Percentiles rank a stretch among this genome's conserved stretches.
These are phyloP conservation scores for Talaromyces atroroseus DNA, from an alignment of 2,329 filamentous ascomycete species.

Conservation along the genomic window DNA sequence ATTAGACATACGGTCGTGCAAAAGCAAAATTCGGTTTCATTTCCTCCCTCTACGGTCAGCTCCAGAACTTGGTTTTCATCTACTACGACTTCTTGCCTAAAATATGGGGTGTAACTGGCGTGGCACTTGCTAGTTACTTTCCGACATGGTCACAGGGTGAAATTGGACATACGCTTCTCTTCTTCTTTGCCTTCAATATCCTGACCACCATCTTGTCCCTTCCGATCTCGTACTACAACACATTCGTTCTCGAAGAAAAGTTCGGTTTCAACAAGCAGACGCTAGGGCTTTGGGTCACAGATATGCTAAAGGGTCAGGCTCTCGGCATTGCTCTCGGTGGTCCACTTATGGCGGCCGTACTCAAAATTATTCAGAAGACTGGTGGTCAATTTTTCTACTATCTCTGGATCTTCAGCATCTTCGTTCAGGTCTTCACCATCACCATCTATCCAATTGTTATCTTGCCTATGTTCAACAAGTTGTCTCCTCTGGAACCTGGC, in stretches of 20 bases:
- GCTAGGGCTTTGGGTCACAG: slow-evolving; percentile 75
- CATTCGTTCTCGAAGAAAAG: slow-evolving; percentile 91
- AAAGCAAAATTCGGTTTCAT: slow-evolving; percentile 87
- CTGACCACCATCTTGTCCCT: slow-evolving; percentile 74
- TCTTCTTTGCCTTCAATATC: slow-evolving; percentile 80
- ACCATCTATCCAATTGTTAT: slow-evolving; percentile 95
- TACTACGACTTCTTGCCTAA: slow-evolving; percentile 86
- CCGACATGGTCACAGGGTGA: slow-evolving; percentile 80
- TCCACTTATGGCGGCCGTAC: slow-evolving; percentile 84
- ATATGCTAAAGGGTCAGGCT: slow-evolving; percentile 86
- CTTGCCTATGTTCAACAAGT: slow-evolving; percentile 94
- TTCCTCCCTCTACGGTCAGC: slow-evolving; percentile 73
- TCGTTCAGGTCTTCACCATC: slow-evolving; percentile 87
- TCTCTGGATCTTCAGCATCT: slow-evolving; percentile 87
- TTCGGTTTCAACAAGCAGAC: slow-evolving; percentile 99
- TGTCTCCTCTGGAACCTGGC: slow-evolving; percentile 84
- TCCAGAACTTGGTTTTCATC: slow-evolving; percentile 85
- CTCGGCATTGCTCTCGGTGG: slow-evolving; percentile 74
- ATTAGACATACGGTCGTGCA: slow-evolving; percentile 80
- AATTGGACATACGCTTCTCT: slow-evolving; percentile 88
- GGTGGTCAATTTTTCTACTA: slow-evolving; percentile 97
- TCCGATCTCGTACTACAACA: slow-evolving; percentile 82
- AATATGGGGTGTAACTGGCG: slow-evolving; percentile 77
- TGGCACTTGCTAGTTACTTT: slow-evolving; percentile 66
- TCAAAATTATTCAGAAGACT: slow-evolving; percentile 90